These are phyloP conservation scores for Candida glucosophila DNA, from an alignment of 1,139 yeast species.

Conservation along the genomic window DNA sequence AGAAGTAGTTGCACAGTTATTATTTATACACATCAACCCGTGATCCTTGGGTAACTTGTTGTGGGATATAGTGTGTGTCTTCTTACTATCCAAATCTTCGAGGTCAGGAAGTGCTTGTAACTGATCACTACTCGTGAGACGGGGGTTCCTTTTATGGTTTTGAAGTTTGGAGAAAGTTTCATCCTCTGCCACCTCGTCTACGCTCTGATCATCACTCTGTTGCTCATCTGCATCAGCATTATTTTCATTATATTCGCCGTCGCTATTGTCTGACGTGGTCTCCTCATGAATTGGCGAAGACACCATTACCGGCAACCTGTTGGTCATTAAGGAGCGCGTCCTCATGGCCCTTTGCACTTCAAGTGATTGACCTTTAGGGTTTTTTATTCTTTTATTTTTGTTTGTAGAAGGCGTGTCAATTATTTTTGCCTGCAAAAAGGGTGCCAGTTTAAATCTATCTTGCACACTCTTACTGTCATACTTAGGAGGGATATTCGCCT, in stretches of 20 bases:
- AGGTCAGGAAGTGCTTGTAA: constrained; percentile 36
- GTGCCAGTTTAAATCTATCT: constrained; percentile 41
- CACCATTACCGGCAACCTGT: constrained; percentile 19
- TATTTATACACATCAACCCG: constrained; percentile 34
- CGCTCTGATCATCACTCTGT: constrained; percentile 13
- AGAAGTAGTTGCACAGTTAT: constrained; percentile 33
- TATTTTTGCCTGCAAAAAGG: constrained; percentile 34
- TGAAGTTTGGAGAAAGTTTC: constrained; percentile 15
- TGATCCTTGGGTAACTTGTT: constrained; percentile 32
- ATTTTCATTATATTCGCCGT: constrained; percentile 27
- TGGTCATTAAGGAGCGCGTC: constrained; percentile 34
- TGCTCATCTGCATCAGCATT: constrained; percentile 12
- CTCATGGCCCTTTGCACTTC: constrained; percentile 37
- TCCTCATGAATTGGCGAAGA: constrained; percentile 38
- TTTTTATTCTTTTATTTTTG: constrained; percentile 17
- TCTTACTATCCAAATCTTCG: constrained; percentile 38
- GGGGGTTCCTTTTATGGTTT: constrained; percentile 2
- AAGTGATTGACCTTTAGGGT: constrained; percentile 1
- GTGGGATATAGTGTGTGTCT: constrained; percentile 35
- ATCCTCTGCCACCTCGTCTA: constrained; percentile 19
- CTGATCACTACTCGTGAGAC: constrained; percentile 8
- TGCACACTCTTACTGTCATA: constrained; percentile 36
- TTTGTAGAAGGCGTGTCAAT: constrained; percentile 25
- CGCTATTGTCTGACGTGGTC: constrained; percentile 19
- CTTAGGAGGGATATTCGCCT: constrained; percentile 28